Evolutionary conservation across 768 basidiomycete species (phyloP).

Genomic region (Thelephora ganbajun): DNA sequence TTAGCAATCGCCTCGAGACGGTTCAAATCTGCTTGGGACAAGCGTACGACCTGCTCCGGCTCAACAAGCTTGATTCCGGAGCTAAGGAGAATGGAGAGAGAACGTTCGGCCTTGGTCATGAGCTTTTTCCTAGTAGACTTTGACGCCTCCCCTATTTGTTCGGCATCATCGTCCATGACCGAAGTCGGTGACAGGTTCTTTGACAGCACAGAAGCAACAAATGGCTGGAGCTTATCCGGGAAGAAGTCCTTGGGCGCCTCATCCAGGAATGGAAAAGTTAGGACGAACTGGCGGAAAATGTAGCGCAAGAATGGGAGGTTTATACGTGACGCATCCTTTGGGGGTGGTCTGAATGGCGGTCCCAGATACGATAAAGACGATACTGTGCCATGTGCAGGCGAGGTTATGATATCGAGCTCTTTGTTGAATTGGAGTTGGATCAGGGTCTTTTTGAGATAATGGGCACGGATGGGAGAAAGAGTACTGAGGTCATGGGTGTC

Average conservation of each 20-base stretch:
- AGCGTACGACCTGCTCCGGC: conserved; percentile 78
- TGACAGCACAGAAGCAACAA: conserved; percentile 68
- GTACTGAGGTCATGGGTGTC: conserved; percentile 9
- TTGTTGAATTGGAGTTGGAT: conserved; percentile 70
- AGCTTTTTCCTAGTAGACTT: conserved; percentile 36
- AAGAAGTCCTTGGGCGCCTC: conserved; percentile 87
- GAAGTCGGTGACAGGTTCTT: conserved; percentile 59
- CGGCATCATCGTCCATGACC: conserved; percentile 39
- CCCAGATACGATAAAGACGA: conserved; percentile 82
- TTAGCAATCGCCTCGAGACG: conserved; percentile 60
- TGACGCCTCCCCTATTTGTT: conserved; percentile 41
- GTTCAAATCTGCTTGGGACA: conserved; percentile 74
- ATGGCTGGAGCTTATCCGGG: conserved; percentile 89
- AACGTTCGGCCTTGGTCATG: conserved; percentile 70
- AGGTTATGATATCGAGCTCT: conserved; percentile 63
- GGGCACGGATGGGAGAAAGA: conserved; percentile 82
- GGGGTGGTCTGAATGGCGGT: conserved; percentile 67
- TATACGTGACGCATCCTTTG: conserved; percentile 36
- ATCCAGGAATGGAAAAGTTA: conserved; percentile 91
- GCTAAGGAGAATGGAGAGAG: conserved; percentile 68
- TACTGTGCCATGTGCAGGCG: conserved; percentile 28
- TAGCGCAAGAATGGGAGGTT: conserved; percentile 85
- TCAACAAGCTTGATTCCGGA: conserved; percentile 75
- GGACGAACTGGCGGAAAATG: conserved; percentile 83
- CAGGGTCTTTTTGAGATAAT: conserved; percentile 96